These are phyloP conservation scores for Chlamydomonas reinhardtii DNA, from an alignment of 163 green algal species.

Conservation along the genomic window DNA sequence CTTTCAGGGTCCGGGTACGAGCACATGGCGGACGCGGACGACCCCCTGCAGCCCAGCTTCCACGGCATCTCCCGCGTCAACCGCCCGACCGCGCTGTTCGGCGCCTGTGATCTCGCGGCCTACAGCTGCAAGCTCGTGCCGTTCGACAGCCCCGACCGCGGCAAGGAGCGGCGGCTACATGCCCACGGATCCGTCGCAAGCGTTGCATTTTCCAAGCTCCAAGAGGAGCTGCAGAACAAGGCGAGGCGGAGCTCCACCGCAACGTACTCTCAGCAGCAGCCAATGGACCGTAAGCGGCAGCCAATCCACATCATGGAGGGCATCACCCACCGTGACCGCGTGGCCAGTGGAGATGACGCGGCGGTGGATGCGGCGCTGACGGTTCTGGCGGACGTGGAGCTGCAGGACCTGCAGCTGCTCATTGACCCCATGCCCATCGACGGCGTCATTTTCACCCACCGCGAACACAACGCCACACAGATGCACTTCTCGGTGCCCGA, in stretches of 20 bases:
- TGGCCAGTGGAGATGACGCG: not conserved
- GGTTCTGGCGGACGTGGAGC: conserved; percentile 4
- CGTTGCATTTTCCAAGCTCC: no score
- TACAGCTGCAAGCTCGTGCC: conserved; percentile 22
- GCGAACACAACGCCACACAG: not conserved
- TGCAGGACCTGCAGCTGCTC: conserved; percentile 10
- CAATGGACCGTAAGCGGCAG: no score
- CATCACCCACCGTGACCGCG: no score
- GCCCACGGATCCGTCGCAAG: no score
- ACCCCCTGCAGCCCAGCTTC: not conserved
- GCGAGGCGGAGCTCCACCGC: no score
- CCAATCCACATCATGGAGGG: no score
- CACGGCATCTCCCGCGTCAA: not conserved
- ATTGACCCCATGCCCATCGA: conserved; percentile 23
- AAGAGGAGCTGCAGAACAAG: no score
- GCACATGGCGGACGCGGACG: no score
- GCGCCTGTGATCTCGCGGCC: not conserved
- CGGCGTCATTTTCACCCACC: conserved; percentile 33
- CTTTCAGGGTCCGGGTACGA: no score
- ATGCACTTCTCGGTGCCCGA: conserved; percentile 22
- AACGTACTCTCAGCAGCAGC: no score
- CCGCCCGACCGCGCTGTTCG: conserved; percentile 1
- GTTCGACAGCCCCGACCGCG: not conserved
- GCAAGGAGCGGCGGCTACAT: not conserved
- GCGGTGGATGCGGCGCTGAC: no score